These are phyloP conservation scores for Phycomyces nitens DNA, from an alignment of 192 early-diverging fungal species.

Conservation along the genomic window DNA sequence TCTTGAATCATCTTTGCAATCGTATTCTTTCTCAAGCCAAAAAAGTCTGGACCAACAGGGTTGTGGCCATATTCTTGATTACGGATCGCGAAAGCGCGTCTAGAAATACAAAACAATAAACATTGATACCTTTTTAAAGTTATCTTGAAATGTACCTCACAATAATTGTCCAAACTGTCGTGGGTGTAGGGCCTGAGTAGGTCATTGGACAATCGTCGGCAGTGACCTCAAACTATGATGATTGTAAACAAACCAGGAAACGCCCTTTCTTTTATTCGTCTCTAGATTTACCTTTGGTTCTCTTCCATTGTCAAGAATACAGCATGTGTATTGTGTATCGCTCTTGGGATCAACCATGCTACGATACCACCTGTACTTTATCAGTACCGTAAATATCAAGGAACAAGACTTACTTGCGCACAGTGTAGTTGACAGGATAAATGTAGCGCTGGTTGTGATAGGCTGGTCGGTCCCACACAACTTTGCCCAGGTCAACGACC, in stretches of 20 bases:
- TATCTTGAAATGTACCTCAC: too few relatives aligned
- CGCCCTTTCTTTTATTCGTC: too few relatives aligned
- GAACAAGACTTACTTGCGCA: constrained; percentile 47
- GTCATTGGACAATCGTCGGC: constrained; percentile 69
- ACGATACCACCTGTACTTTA: constrained; percentile 52
- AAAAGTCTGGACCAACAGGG: constrained; percentile 87
- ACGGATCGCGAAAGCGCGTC: constrained; percentile 70
- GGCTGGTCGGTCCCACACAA: constrained; percentile 71
- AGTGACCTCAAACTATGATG: constrained; percentile 67
- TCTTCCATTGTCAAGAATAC: constrained; percentile 76
- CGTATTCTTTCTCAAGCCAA: constrained; percentile 83
- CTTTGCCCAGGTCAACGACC: constrained; percentile 64
- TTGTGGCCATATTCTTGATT: constrained; percentile 77
- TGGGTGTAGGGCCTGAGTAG: constrained; percentile 64
- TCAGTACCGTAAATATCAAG: too few relatives aligned
- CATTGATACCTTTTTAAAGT: too few relatives aligned
- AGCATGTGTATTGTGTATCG: constrained; percentile 66
- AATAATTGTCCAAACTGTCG: constrained; percentile 85
- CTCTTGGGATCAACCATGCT: constrained; percentile 52
- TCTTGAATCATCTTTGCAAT: constrained; percentile 89
- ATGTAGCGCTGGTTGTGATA: constrained; percentile 92
- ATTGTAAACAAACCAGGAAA: too few relatives aligned
- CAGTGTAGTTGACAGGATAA: constrained; percentile 84
- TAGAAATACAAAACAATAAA: too few relatives aligned
- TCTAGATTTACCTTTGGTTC: constrained; percentile 41